These are phyloP conservation scores for Ochromonadaceae sp. DNA, from an alignment of 352 stramenopile genomes.

Conservation along the genomic window DNA sequence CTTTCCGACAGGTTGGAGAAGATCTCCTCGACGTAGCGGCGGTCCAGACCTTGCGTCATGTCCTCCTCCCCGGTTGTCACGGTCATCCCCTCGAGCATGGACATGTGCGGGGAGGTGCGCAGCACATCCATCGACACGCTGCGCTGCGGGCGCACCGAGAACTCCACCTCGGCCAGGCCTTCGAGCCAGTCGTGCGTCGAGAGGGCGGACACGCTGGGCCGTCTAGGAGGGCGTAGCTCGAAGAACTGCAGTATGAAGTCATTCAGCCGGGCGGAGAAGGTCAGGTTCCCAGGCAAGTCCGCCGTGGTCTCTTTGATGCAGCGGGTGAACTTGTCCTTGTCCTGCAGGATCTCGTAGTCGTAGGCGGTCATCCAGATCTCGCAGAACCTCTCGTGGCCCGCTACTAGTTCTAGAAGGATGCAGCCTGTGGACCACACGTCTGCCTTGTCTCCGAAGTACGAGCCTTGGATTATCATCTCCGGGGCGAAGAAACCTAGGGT, in stretches of 20 bases:
- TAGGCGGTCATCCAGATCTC: conserved; percentile 62
- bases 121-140: no score
- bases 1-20: background rate
- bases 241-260: conserved; percentile 10
- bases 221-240: background rate
- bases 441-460: conserved; percentile 50
- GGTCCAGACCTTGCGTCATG: no score
- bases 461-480: conserved; percentile 44
- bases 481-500: conserved; percentile 57
- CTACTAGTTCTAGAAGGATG: conserved; percentile 57
- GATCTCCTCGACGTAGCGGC: no score
- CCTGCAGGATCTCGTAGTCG: conserved; percentile 49
- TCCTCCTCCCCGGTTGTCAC: no score
- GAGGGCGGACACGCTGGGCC: background rate
- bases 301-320: conserved; percentile 24
- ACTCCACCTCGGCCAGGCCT: no score
- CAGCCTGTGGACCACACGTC: conserved; percentile 65
- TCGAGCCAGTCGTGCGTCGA: background rate
- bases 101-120: no score
- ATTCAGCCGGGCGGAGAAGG: background rate
- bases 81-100: no score
- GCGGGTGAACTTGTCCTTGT: conserved; percentile 39
- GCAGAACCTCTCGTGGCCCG: conserved; percentile 56
- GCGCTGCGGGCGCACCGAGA: no score
- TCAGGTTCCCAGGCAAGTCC: background rate